Percentiles rank a stretch among this genome's conserved stretches.
These are phyloP conservation scores for Atalantia buxifolia DNA, from an alignment of 345 rosid species.

Conservation along the genomic window DNA sequence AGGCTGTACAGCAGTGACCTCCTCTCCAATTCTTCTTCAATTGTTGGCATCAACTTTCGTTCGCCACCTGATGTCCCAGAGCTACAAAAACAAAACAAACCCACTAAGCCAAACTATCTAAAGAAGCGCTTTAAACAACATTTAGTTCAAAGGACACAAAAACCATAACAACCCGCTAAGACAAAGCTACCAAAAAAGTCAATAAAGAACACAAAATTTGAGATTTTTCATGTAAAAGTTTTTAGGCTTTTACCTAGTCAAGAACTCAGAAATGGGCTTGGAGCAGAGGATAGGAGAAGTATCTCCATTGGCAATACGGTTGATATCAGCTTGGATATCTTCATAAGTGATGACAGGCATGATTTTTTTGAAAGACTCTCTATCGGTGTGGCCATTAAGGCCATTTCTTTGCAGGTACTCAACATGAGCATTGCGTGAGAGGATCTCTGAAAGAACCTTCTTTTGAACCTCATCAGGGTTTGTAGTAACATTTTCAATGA, in stretches of 20 bases:
- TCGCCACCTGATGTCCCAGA: slow-evolving; percentile 96
- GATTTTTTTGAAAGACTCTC: slow-evolving; percentile 68
- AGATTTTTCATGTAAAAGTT: not conserved
- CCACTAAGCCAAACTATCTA: slow-evolving; percentile 4
- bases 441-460: slow-evolving; percentile 71
- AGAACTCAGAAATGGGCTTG: slow-evolving; percentile 88
- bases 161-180: not conserved
- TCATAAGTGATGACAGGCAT: slow-evolving; percentile 82
- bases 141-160: not conserved
- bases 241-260: slow-evolving; percentile 57
- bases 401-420: slow-evolving; percentile 76
- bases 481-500: slow-evolving; percentile 77
- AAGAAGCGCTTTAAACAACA: not conserved
- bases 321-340: slow-evolving; percentile 75
- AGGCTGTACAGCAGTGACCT: slow-evolving; percentile 65
- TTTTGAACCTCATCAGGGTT: slow-evolving; percentile 69
- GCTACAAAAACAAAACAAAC: slow-evolving; percentile 37
- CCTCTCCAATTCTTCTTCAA: slow-evolving; percentile 66
- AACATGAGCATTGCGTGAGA: slow-evolving; percentile 79
- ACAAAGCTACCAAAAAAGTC: not conserved
- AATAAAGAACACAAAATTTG: not conserved
- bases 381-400: slow-evolving; percentile 56
- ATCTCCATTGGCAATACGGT: slow-evolving; percentile 92
- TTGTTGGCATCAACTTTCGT: slow-evolving; percentile 75
- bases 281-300: slow-evolving; percentile 81